phyloP scores from a whole-genome alignment of 1,139 yeast genomes.

The Diutina rugosa region DNA sequence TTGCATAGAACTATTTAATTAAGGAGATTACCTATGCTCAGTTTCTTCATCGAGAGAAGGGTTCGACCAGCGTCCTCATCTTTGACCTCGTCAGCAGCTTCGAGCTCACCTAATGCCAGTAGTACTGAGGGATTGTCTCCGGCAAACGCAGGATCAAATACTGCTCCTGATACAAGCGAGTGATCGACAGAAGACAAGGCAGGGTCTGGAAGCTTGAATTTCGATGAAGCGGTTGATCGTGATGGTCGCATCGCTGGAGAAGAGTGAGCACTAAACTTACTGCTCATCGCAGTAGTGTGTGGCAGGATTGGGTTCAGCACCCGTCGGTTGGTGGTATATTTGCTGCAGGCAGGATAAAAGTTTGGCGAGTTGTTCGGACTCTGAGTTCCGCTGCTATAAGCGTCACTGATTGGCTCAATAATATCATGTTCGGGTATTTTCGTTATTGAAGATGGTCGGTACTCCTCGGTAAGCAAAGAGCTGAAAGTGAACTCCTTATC shows the following conservation, averaged over 20 bases:
- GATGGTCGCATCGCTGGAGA: background rate
- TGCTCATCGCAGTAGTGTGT: background rate
- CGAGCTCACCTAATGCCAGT: background rate
- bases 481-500: conserved; percentile 40
- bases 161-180: background rate
- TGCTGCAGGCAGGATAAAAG: background rate
- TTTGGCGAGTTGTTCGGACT: background rate
- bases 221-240: background rate
- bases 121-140: background rate
- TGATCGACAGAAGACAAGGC: background rate
- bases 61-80: conserved; percentile 2
- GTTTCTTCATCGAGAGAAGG: conserved; percentile 2
- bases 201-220: background rate
- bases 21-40: conserved; percentile 1
- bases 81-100: background rate
- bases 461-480: background rate
- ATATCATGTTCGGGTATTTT: background rate
- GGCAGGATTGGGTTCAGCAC: conserved; percentile 2
- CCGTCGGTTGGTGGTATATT: background rate
- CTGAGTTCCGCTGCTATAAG: background rate
- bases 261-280: background rate
- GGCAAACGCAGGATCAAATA: background rate
- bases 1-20: background rate
- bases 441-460: background rate
- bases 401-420: background rate